Base-by-base conservation (phyloP, 1,139 yeast species). In the Candida sp. region DNA sequence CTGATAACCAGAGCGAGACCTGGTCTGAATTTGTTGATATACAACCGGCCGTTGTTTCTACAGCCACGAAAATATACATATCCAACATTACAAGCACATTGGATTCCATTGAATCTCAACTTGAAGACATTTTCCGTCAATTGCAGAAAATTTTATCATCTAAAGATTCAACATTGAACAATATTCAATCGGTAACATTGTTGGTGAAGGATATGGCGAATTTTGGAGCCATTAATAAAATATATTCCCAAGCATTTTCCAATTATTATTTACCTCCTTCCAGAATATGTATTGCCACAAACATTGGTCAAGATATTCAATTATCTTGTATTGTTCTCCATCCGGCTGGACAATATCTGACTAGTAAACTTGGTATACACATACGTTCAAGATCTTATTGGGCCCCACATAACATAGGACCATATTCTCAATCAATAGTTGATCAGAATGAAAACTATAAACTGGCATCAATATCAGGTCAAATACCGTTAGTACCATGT, bases 371-470 rank as follows among this genome's bases (percentile, higher is more conserved):
- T 35, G 97, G 98, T 0, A 68, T 93, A 22, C 98, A 93, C 58
- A 88, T 93, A 4, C 89, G 93, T 54, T 89, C 98, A 1, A 73
- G 93, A 45, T 89, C 97, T 25, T 90, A 85, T 60, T 93, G 99
- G 99, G 97, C 97, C 0, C 99, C 99, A 0, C 95, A 96, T 38
- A 93, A 93, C 54, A 93, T 93, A 44, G 99, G 99, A 0, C 99
- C 99, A 0, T 93, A 93, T 60, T 91, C 99, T 0, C 99, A 93
- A 62, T 79, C 93, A 1, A 79, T 83, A 9, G 68, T 80, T 41
- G 77, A 73, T 43, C 60, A 60, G 5, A 66, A 64, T 15, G 73
- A 76, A 27, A 44, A 44, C 5, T 58, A 60, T 45, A 63, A 69
- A 34, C 54, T 80, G 5, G 82, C 87, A 0, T 77, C 81, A 36